Evolutionary conservation across 202 grass and related monocot species (phyloP).

Genomic region (Brachypodium distachyon): DNA sequence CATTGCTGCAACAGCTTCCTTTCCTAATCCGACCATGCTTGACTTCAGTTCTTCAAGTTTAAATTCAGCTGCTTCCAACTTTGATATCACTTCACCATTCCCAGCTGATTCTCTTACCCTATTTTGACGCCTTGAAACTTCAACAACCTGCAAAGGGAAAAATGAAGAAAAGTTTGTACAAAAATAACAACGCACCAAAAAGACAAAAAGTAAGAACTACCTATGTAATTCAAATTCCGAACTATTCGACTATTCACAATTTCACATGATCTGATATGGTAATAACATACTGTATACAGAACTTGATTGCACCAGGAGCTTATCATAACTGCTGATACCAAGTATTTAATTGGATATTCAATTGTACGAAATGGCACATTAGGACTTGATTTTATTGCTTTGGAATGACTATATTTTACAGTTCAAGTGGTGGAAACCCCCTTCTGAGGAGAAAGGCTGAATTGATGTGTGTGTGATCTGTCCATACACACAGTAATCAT

Average conservation of each 20-base stretch:
- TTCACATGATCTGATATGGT: neutral
- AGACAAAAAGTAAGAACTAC: neutral
- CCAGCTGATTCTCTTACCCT: constrained; percentile 68
- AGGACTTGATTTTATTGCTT: neutral
- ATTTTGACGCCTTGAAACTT: constrained; percentile 83
- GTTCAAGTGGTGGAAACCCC: neutral
- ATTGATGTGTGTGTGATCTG: too few species aligned
- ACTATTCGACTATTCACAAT: neutral
- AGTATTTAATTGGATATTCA: neutral
- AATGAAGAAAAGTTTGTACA: neutral
- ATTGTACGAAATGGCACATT: neutral
- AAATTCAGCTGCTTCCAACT: constrained; percentile 81
- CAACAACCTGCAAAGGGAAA: constrained; percentile 39
- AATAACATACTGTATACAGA: neutral
- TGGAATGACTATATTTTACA: neutral
- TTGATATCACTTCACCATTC: constrained; percentile 59
- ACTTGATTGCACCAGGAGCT: neutral
- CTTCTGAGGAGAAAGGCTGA: neutral
- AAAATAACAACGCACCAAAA: neutral
- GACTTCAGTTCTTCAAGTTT: constrained; percentile 94
- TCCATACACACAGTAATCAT: neutral
- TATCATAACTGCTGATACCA: neutral
- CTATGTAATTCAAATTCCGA: neutral
- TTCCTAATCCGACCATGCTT: constrained; percentile 72
- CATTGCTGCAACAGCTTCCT: constrained; percentile 89